Percentiles rank a stretch among this genome's conserved stretches.
phyloP scores from a whole-genome alignment of 2,329 filamentous ascomycete genomes.

The Claviceps sp. region DNA sequence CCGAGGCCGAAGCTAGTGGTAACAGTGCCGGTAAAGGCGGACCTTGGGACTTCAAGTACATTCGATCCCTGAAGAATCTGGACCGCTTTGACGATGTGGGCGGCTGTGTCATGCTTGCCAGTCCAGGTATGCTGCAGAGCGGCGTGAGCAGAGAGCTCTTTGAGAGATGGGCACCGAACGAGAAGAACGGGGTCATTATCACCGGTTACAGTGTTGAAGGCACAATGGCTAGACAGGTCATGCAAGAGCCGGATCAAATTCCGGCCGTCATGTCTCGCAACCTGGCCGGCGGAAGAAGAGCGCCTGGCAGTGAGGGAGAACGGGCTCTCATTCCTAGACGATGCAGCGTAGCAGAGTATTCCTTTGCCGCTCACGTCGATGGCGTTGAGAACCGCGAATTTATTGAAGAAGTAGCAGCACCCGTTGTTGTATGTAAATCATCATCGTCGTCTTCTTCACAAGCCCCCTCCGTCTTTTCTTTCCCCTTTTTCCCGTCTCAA shows the following conservation, averaged over 20 bases:
- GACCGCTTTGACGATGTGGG: slow-evolving; percentile 95
- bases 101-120: slow-evolving; percentile 92
- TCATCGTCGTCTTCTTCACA: background rate
- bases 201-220: slow-evolving; percentile 98
- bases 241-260: slow-evolving; percentile 90
- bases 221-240: slow-evolving; percentile 92
- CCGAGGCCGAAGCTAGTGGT: slow-evolving; percentile 71
- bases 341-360: slow-evolving; percentile 88
- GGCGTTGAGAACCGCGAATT: slow-evolving; percentile 93
- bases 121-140: slow-evolving; percentile 95
- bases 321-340: slow-evolving; percentile 83
- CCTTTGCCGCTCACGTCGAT: slow-evolving; percentile 93
- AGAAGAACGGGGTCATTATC: slow-evolving; percentile 96
- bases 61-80: slow-evolving; percentile 80
- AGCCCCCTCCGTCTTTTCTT: no score
- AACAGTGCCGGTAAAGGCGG: slow-evolving; percentile 64
- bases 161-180: slow-evolving; percentile 90
- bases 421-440: slow-evolving; percentile 59
- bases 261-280: slow-evolving; percentile 80
- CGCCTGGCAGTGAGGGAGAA: slow-evolving; percentile 58
- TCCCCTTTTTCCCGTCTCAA: background rate
- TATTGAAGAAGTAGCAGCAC: slow-evolving; percentile 84
- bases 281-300: slow-evolving; percentile 46
- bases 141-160: slow-evolving; percentile 86
- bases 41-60: slow-evolving; percentile 94